Evolutionary conservation across 192 early-diverging fungal species (phyloP), one percentile per base, ranked within the genome.

Genomic region (Geosiphon pyriformis): DNA sequence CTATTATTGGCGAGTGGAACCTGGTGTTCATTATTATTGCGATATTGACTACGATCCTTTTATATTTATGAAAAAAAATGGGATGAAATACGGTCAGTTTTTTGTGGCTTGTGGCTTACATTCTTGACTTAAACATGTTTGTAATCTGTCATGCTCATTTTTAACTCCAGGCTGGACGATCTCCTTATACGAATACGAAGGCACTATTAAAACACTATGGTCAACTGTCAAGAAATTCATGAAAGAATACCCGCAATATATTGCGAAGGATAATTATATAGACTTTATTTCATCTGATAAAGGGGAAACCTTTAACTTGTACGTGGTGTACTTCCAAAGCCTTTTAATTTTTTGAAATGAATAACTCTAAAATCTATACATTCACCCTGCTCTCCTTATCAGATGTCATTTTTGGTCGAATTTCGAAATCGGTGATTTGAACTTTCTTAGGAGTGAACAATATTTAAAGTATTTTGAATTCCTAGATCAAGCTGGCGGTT

Each of bases 1-100:
- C 71, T 94, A 86, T 74, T 94, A 92, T 78, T 94, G 92, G 92
- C 83, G 92, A 11, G 80, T 94, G 50, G 92, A 94, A 72, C 92
- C 92, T 4, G 85, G 84, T 65, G 93, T 92, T 17, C 70, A 86
- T 62, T 94, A 84, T 70, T 82, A 74, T 58, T 94, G 93, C 71
- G 84, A 91, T 65, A 78, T 94, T n/a, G 73, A 83, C 64, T 86
- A 90, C 74, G 93, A 94, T 76, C 88, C 90, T 20, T 94, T 94
- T 72, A 71, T 82, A 42, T 89, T 71, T 51, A 91, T 94, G 89
- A 79, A 85, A 46, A 76, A 86, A 22, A 81, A 87, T 63, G 79
- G 82, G 68, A 91, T 89, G 69, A 89, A 85, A 78, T 94, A 94
- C 75, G 86, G 82, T 79, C 71, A 68, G 22, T 35, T 53, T 3